Base-by-base conservation (phyloP, 306 rosid species). In the Lupinus albus region DNA sequence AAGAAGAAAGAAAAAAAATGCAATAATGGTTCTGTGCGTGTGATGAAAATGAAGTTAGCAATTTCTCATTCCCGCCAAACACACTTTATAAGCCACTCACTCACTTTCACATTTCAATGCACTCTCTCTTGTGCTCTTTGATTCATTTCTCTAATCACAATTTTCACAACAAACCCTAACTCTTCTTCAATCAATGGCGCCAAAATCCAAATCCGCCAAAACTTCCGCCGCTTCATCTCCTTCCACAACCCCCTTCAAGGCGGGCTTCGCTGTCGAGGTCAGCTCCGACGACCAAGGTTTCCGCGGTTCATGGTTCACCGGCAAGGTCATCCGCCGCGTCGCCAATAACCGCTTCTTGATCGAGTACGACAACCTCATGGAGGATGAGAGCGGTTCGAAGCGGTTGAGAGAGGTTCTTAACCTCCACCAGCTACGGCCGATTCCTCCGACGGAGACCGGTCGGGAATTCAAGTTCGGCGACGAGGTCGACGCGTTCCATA, bases 211-310 rank as follows among this genome's bases (percentile, higher is more conserved):
- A 17, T 11, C 65, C 66, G 1, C 70, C 6, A 53, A 20, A 2
- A 5, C 71, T 21, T 20, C 71, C 3, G 8, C 73, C 17, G 0
- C 53, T 0, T 0, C 77, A 20, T 1, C 72, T 0, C 28, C 63
- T 1, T 3, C 61, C 1, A 0, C 51, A 0, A 0, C 62, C 11
- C 11, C 17, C 39, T 74, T 85, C 74, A 52, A 57, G 42, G 59
- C 84, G 0, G 88, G 86, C 47, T 28, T 81, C 5, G 56, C 60
- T 2, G 84, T 85, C 10, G 87, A 87, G 76, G 11, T 86, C 52
- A 74, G 77, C 72, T 39, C 85, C 12, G 81, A 81, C 6, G 88
- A 86, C 35, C 80, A 76, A 1, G 91, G 91, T 8, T 86, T 86
- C 64, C 81, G 75, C 44, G 91, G 91, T 13, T 86, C 91, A 6